Evolutionary conservation across 176 grass and related monocot species (phyloP).

Genomic region (Pontederia paniculata): DNA sequence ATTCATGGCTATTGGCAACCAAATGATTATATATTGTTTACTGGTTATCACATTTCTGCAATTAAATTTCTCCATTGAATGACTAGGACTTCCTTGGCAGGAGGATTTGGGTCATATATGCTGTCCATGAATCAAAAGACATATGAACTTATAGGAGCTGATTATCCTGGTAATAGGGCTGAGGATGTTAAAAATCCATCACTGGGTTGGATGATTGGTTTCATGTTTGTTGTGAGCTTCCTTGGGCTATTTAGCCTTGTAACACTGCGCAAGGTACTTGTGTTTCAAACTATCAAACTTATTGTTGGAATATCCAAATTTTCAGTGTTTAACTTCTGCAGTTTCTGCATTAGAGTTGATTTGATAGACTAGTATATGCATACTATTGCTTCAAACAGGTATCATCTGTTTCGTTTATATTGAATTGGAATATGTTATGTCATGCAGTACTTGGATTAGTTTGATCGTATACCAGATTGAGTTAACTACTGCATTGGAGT

Average conservation of each 20-base stretch:
- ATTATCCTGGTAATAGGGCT: constrained; percentile 83
- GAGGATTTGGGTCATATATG: constrained; percentile 80
- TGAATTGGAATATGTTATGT: not conserved
- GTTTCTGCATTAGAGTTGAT: not conserved
- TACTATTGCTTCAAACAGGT: not conserved
- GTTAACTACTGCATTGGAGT: too few relatives aligned
- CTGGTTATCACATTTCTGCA: not conserved
- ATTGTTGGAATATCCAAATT: not conserved
- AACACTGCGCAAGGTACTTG: constrained; percentile 60
- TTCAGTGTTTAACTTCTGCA: not conserved
- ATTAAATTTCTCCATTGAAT: not conserved
- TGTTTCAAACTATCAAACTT: not conserved
- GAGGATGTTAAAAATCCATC: constrained; percentile 90
- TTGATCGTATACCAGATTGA: too few relatives aligned
- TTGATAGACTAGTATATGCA: not conserved
- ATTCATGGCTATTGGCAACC: too few relatives aligned
- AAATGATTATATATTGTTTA: too few relatives aligned
- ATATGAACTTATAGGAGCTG: constrained; percentile 73
- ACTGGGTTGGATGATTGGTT: constrained; percentile 82
- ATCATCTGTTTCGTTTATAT: not conserved
- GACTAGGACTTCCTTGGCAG: constrained; percentile 20
- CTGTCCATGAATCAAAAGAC: constrained; percentile 81
- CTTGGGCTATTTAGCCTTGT: constrained; percentile 88
- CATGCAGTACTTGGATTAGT: too few relatives aligned
- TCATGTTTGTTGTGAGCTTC: constrained; percentile 87